A percentile compares a stretch with the other conserved stretches of the same genome.
phyloP scores from a whole-genome alignment of 805 yeast species.

The Hanseniaspora taiwanica region DNA sequence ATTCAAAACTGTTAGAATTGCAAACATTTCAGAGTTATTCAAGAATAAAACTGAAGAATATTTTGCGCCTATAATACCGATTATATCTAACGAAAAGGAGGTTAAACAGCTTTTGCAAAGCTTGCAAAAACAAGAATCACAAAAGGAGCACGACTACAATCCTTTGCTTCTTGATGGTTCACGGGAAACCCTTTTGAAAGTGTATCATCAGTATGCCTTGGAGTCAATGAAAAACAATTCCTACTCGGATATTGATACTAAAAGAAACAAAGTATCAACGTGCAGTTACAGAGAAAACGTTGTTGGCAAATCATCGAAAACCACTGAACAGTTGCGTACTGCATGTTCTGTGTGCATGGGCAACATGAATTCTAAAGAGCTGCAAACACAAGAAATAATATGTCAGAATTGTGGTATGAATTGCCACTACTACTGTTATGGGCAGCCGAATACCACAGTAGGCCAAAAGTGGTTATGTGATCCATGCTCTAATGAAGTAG shows the following conservation, averaged over 20 bases:
- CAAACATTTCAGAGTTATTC: not conserved
- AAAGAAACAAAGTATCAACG: not conserved
- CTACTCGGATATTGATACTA: not conserved
- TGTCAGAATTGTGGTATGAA: constrained; percentile 57
- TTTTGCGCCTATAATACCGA: not conserved
- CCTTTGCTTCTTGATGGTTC: not conserved
- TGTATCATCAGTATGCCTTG: not conserved
- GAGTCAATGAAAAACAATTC: not conserved
- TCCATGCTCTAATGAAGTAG: constrained; percentile 55
- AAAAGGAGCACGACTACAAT: not conserved
- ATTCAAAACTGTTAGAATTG: not conserved
- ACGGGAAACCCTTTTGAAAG: not conserved
- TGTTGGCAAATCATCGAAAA: not conserved
- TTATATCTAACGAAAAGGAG: not conserved
- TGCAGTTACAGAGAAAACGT: not conserved
- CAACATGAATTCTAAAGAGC: constrained; percentile 4
- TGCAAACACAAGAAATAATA: constrained; percentile 21
- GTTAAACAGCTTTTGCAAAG: not conserved
- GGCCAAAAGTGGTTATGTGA: constrained; percentile 62
- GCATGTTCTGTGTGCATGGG: constrained; percentile 50
- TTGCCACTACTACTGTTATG: constrained; percentile 64
- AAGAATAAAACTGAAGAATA: not conserved
- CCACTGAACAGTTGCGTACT: constrained; percentile 9
- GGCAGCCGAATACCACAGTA: constrained; percentile 20
- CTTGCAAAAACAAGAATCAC: not conserved